Base-by-base conservation (phyloP, 2,329 filamentous ascomycete species). In the Neoascochyta sp. region DNA sequence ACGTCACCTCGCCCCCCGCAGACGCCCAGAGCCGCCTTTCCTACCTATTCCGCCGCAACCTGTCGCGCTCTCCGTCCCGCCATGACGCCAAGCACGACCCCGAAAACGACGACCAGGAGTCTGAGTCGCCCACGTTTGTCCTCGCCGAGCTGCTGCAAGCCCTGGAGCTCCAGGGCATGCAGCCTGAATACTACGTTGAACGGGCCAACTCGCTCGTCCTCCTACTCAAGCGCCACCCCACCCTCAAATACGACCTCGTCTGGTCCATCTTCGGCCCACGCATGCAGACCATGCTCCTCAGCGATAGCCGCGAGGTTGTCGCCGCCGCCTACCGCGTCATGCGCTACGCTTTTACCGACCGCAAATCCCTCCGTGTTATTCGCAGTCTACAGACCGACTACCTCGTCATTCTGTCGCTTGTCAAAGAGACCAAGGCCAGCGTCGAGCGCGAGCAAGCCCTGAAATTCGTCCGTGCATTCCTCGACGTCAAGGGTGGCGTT, bases 381-480 rank as follows among this genome's bases (percentile, higher is more conserved):
- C 80, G 90, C 33, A 75, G 76, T 9, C 69, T 96, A 12, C 89
- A 95, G 47, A 96, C 88, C 0, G 93, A 98, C 60, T 90, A 87
- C 50, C 71, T 96, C 12, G 89, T 95, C 16, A 87, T 95, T 21
- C 73, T 90, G 51, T 96, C 92, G 1, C 70, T 98, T 18, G 87
- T 93, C 44, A 96, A 96, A 59, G 92, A 96, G 60, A 83, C 85
- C 54, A 96, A 95, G 62, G 86, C 90, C n/a, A 89, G 90, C 48
- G 86, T 98, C 11, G 92, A 98, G 67, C 78, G 93, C 31, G 92
- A 98, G 62, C 92, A 98, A 64, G 92, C 92, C 9, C 70, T 98
- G 51, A 98, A 98, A 60, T 95, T 98, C 59, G 82, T 96, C 15
- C 80, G 92, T 36, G 86, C 89, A 7, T 98, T 98, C 54, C 70